Evolutionary conservation across 179 eudicot genomes (phyloP), one percentile per base, ranked within the genome.

Genomic region (Patellifolia procumbens): DNA sequence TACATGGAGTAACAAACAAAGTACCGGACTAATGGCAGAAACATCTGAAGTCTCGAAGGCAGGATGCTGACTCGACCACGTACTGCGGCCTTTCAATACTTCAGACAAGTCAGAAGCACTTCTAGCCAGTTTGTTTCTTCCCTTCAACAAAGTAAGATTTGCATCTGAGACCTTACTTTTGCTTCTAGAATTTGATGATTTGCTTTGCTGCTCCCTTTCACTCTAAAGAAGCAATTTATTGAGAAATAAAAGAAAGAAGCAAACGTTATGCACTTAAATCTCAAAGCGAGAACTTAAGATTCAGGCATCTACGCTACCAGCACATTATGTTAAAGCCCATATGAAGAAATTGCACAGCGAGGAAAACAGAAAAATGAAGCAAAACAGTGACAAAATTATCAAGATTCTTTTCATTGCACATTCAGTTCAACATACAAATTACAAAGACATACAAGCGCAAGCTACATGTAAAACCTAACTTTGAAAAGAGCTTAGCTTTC

Each of bases 41-140:
- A 76, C 86, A 76, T 86, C 91, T 59, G 91, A 87, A 75, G 88
- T 65, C 78, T 86, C 86, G 34, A 43, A n/a, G 24, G 56, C 78
- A 72, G 74, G 85, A 77, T 74, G 80, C 60, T 79, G 81, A 55
- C 58, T 76, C 52, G 80, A 78, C 70, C 76, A 79, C 22, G 71
- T 77, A 75, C 67, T 76, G 60, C 77, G 69, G 53, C 78, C 79
- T 72, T 80, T 84, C 53, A 74, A 74, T 48, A 80, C 34, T 56
- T 82, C 81, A 17, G 79, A 75, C 46, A 72, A 56, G 83, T 82
- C 86, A 29, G 83, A 83, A 73, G 69, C 76, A 74, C 88, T 86
- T 81, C 79, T 84, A 75, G 22, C 77, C 28, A 74, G 49, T 31
- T 64, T 75, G 12, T 22, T 74, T 72, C 82, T 83, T 31, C 76